Percentiles rank a stretch among this genome's conserved stretches.
Conservation (phyloP, 1,139 yeast genomes). For the Candida sp. region DNA sequence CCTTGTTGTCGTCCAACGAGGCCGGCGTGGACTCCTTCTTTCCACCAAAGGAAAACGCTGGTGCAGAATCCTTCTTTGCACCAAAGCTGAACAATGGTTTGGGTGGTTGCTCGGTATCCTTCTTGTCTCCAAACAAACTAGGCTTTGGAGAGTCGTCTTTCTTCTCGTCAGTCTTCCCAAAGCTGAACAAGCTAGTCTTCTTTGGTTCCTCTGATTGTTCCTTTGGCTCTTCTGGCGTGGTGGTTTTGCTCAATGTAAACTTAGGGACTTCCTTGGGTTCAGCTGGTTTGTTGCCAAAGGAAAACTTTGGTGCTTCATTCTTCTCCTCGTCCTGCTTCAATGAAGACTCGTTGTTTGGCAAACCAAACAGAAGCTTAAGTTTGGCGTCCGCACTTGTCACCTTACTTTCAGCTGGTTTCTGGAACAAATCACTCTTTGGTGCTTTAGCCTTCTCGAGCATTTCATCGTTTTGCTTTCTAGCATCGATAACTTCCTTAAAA, state of each 20-base stretch:
- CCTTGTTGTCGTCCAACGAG: background rate
- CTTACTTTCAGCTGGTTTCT: background rate
- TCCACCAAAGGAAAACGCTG: conserved; percentile 16
- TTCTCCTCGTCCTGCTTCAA: too few species aligned
- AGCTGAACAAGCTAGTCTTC: background rate
- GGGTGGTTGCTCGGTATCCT: background rate
- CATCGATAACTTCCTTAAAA: conserved; percentile 25
- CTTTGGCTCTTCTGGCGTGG: background rate
- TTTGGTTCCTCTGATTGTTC: background rate
- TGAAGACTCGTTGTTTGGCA: too few species aligned
- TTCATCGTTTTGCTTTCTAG: conserved; percentile 20
- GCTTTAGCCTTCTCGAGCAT: background rate
- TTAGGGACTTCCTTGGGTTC: background rate
- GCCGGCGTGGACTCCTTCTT: conserved; percentile 5
- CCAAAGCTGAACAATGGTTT: conserved; percentile 3
- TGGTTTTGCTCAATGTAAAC: conserved; percentile 9
- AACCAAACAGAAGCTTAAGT: conserved; percentile 10
- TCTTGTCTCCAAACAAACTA: conserved; percentile 1
- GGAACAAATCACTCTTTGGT: background rate
- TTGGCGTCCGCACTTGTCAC: background rate
- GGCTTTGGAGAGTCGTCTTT: background rate
- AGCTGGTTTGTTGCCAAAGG: conserved; percentile 6
- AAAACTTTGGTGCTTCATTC: conserved; percentile 1
- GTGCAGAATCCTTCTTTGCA: conserved; percentile 4
- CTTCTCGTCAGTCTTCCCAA: background rate